Percentiles rank a stretch among this genome's conserved stretches.
Conservation (phyloP, 1,284 basidiomycete genomes). For the Bondarzewia mesenterica region DNA sequence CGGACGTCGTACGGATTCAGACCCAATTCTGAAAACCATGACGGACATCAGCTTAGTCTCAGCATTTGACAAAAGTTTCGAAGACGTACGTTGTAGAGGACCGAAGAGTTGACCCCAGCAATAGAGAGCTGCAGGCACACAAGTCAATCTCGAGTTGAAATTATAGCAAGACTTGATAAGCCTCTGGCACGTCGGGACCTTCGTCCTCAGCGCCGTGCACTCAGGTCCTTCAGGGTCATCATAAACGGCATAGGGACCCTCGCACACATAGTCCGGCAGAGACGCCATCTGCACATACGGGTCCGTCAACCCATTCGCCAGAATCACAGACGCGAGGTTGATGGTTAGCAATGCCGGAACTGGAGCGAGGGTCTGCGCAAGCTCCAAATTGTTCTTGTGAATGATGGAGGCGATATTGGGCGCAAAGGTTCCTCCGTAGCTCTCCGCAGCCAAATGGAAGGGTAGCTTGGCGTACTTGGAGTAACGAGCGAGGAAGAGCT, state of each 20-base stretch:
- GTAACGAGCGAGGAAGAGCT: slow-evolving; percentile 75
- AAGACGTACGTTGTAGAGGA: slow-evolving; percentile 50
- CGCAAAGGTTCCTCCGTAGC: slow-evolving; percentile 76
- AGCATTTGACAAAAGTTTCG: not conserved
- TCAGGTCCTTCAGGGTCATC: slow-evolving; percentile 61
- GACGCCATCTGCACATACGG: slow-evolving; percentile 68
- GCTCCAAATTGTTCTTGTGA: slow-evolving; percentile 62
- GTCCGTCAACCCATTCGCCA: slow-evolving; percentile 81
- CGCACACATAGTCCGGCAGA: slow-evolving; percentile 78
- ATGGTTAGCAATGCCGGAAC: slow-evolving; percentile 43
- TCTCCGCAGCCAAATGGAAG: slow-evolving; percentile 71
- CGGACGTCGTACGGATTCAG: slow-evolving; percentile 83
- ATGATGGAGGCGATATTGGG: slow-evolving; percentile 76
- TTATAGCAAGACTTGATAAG: slow-evolving; percentile 60
- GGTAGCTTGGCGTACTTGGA: slow-evolving; percentile 58
- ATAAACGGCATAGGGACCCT: slow-evolving; percentile 68
- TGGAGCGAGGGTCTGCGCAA: slow-evolving; percentile 26
- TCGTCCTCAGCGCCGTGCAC: slow-evolving; percentile 54
- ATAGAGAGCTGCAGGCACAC: slow-evolving; percentile 54
- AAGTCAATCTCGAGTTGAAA: slow-evolving; percentile 48
- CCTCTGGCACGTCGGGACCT: slow-evolving; percentile 65
- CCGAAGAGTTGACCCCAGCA: slow-evolving; percentile 52
- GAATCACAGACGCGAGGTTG: slow-evolving; percentile 72
- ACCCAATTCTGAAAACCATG: slow-evolving; percentile 40
- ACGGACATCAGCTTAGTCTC: not conserved